Conservation (phyloP, 2,329 filamentous ascomycete species). For the Arthrobotrys iridis region DNA sequence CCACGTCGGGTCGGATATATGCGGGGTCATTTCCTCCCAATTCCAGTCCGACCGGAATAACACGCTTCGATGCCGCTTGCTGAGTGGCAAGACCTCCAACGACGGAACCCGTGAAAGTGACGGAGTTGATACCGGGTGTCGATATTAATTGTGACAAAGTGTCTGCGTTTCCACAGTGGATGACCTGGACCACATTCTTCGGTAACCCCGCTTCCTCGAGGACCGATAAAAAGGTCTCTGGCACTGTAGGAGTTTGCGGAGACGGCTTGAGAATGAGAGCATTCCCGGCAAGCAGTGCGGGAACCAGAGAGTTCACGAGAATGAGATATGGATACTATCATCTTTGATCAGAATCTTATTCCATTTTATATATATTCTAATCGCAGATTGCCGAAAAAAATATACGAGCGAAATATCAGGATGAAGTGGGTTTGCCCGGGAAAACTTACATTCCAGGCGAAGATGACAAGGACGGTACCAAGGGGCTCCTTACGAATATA, state of each 20-base stretch:
- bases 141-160: conserved; percentile 82
- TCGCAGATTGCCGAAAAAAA: conserved; percentile 17
- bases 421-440: conserved; percentile 41
- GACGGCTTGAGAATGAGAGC: conserved; percentile 93
- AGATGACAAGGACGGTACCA: conserved; percentile 86
- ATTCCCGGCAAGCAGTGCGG: conserved; percentile 89
- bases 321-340: conserved; percentile 90
- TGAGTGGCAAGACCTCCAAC: conserved; percentile 87
- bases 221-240: conserved; percentile 79
- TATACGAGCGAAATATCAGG: not conserved
- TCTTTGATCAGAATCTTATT: conserved; percentile 17
- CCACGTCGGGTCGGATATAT: conserved; percentile 85
- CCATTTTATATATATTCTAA: conserved; percentile 22
- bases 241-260: conserved; percentile 91
- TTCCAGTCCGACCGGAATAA: conserved; percentile 87
- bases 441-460: conserved; percentile 89
- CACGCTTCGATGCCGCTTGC: conserved; percentile 81
- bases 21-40: conserved; percentile 95
- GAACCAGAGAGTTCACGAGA: conserved; percentile 89
- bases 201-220: conserved; percentile 85
- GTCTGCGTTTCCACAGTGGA: conserved; percentile 83
- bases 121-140: conserved; percentile 77
- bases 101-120: conserved; percentile 95
- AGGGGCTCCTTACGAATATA: conserved; percentile 89
- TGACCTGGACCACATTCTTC: conserved; percentile 84